Percentiles rank a stretch among this genome's conserved stretches.
phyloP scores from a whole-genome alignment of 768 basidiomycete genomes.

The Lactarius hengduanensis region DNA sequence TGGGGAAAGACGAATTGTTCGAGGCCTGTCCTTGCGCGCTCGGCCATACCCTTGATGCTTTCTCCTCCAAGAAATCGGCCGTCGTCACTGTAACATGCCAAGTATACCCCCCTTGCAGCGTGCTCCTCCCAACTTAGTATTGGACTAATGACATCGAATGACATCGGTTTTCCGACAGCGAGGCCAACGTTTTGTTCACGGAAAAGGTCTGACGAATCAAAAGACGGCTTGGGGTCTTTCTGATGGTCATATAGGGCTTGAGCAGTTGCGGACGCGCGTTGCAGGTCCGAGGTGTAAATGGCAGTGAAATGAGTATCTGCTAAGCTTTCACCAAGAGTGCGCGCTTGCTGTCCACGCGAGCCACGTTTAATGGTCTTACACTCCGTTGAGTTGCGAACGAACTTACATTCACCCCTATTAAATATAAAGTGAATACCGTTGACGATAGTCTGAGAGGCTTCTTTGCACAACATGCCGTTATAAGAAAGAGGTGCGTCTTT shows the following conservation, averaged over 20 bases:
- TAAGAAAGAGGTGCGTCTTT: constrained; percentile 67
- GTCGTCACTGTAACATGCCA: constrained; percentile 43
- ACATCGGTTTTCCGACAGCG: constrained; percentile 62
- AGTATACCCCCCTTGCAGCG: constrained; percentile 52
- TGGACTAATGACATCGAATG: constrained; percentile 28
- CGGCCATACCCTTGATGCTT: constrained; percentile 58
- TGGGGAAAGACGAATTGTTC: constrained; percentile 53
- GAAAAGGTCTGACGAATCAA: constrained; percentile 50
- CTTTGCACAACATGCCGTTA: constrained; percentile 48
- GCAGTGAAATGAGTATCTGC: constrained; percentile 46
- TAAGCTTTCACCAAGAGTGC: constrained; percentile 53
- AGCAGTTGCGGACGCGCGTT: constrained; percentile 63
- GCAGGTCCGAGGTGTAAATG: constrained; percentile 65
- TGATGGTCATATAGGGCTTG: constrained; percentile 52
- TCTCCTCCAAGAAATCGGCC: constrained; percentile 69
- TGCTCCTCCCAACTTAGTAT: constrained; percentile 43
- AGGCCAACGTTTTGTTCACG: constrained; percentile 70
- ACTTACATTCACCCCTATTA: constrained; percentile 38
- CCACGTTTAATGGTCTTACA: background rate
- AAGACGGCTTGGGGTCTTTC: constrained; percentile 43
- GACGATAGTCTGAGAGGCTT: background rate
- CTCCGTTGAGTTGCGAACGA: background rate
- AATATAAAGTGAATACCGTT: background rate
- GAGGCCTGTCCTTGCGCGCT: constrained; percentile 52
- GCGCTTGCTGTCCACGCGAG: constrained; percentile 32